phyloP scores from a whole-genome alignment of 1,284 basidiomycete genomes.

The Microstroma glucosiphilum region DNA sequence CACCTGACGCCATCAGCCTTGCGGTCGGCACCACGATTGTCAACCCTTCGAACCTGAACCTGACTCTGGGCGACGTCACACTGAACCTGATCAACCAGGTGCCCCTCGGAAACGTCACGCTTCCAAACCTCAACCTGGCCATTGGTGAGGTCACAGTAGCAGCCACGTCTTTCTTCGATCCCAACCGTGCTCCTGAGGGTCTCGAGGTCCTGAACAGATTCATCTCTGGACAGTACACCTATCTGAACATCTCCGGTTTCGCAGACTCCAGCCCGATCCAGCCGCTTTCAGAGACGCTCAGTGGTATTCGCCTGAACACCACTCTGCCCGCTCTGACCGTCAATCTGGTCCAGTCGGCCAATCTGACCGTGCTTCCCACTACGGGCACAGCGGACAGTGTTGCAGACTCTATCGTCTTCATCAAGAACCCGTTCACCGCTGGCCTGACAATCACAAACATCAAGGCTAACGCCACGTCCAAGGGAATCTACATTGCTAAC shows the following conservation, averaged over 20 bases:
- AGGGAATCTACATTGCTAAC: conserved; percentile 63
- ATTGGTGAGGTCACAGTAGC: conserved; percentile 40
- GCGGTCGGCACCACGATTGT: conserved; percentile 59
- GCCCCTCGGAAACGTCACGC: conserved; percentile 32
- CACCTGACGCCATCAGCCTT: conserved; percentile 60
- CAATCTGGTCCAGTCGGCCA: conserved; percentile 59
- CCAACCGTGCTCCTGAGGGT: conserved; percentile 63
- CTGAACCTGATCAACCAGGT: conserved; percentile 59
- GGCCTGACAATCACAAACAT: conserved; percentile 62
- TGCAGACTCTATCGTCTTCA: conserved; percentile 62
- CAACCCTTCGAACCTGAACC: conserved; percentile 67
- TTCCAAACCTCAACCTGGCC: conserved; percentile 37
- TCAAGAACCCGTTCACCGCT: conserved; percentile 67
- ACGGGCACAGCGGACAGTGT: conserved; percentile 65
- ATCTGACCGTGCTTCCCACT: conserved; percentile 60
- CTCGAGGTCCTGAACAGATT: conserved; percentile 65
- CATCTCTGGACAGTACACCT: conserved; percentile 56
- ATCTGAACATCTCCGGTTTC: conserved; percentile 55
- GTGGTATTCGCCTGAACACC: conserved; percentile 60
- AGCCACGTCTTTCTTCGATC: conserved; percentile 52
- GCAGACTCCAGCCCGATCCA: conserved; percentile 60
- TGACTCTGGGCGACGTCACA: conserved; percentile 51
- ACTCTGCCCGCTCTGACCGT: conserved; percentile 63
- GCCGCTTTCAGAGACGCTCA: conserved; percentile 63
- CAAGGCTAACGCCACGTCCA: conserved; percentile 62